A percentile compares a stretch with the other conserved stretches of the same genome.
Conservation (phyloP, 805 yeast species). For the Saccharomycopsis sp. region DNA sequence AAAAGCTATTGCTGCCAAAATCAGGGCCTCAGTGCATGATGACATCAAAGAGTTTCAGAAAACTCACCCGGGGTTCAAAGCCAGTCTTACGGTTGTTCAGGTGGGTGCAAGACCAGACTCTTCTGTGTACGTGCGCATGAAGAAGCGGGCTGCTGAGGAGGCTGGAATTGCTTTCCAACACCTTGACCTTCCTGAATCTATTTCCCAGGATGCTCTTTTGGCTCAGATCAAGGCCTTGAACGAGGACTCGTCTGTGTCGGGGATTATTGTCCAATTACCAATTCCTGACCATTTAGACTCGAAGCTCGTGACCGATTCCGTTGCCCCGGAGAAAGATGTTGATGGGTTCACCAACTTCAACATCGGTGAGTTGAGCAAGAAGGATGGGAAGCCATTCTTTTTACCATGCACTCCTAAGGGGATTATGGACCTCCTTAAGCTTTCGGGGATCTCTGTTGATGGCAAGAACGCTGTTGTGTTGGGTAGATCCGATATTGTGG, state of each 20-base stretch:
- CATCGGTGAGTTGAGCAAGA: slow-evolving; percentile 70
- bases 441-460: slow-evolving; percentile 45
- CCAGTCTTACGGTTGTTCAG: slow-evolving; percentile 65
- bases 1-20: slow-evolving; percentile 17
- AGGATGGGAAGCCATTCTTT: slow-evolving; percentile 62
- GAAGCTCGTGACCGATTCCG: slow-evolving; percentile 59
- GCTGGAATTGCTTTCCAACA: slow-evolving; percentile 59
- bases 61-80: slow-evolving; percentile 49
- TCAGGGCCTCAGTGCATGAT: slow-evolving; percentile 8
- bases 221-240: slow-evolving; percentile 50
- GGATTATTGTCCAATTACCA: slow-evolving; percentile 72
- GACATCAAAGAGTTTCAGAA: slow-evolving; percentile 38
- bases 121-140: slow-evolving; percentile 75
- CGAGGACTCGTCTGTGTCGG: slow-evolving; percentile 55
- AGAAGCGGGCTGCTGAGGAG: slow-evolving; percentile 67
- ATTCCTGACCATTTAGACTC: slow-evolving; percentile 67
- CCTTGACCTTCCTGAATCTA: slow-evolving; percentile 50
- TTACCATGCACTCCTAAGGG: slow-evolving; percentile 86
- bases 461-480: slow-evolving; percentile 78
- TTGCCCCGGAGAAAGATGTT: slow-evolving; percentile 63
- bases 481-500: slow-evolving; percentile 84
- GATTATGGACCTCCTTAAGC: slow-evolving; percentile 55
- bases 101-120: slow-evolving; percentile 77
- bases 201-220: slow-evolving; percentile 51
- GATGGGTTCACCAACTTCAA: slow-evolving; percentile 79